Conservation (phyloP, 768 basidiomycete species). For the Hypholoma fasciculare region DNA sequence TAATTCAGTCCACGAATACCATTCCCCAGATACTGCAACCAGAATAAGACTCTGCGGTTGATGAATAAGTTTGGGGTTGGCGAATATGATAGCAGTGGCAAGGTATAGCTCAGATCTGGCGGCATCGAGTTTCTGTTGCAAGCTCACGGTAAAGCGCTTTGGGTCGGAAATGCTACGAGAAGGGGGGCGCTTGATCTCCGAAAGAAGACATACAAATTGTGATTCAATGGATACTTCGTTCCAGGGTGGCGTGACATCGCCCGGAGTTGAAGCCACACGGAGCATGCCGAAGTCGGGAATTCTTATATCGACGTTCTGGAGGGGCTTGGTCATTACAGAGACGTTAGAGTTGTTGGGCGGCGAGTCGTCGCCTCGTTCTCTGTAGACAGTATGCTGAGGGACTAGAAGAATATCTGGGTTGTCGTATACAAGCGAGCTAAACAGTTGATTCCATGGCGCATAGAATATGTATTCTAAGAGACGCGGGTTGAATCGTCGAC, state of each 20-base stretch:
- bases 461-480: neutral
- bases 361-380: neutral
- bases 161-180: neutral
- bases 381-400: neutral
- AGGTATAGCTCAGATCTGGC: neutral
- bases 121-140: neutral
- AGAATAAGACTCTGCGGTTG: neutral
- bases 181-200: neutral
- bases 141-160: neutral
- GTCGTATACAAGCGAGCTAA: neutral
- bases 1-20: neutral
- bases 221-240: neutral
- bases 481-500: neutral
- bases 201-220: neutral
- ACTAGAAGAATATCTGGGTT: neutral
- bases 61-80: neutral
- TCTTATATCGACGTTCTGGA: neutral
- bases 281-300: neutral
- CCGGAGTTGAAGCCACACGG: neutral
- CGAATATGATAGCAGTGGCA: neutral
- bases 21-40: neutral
- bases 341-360: neutral
- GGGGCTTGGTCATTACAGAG: neutral
- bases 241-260: neutral
- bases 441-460: neutral